These are phyloP conservation scores for Dipodascus albidus DNA, from an alignment of 805 yeast genomes.

Conservation along the genomic window DNA sequence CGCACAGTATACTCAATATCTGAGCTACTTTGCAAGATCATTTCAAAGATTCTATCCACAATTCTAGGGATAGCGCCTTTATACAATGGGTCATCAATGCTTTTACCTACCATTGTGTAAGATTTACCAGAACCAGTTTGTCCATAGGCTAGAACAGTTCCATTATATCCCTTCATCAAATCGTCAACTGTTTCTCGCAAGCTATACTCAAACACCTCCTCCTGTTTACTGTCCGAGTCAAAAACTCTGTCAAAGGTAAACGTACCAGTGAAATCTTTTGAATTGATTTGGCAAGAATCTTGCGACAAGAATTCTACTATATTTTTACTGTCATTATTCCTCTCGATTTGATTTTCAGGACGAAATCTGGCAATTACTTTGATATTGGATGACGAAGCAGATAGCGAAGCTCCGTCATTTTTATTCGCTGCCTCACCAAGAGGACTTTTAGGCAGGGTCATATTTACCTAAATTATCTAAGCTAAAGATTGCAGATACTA, in stretches of 20 bases:
- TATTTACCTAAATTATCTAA: neutral
- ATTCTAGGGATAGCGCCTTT: constrained; percentile 68
- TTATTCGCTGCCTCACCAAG: neutral
- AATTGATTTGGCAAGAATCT: constrained; percentile 18
- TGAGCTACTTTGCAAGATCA: constrained; percentile 34
- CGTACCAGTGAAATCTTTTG: constrained; percentile 17
- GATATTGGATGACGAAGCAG: constrained; percentile 26
- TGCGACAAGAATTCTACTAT: constrained; percentile 18
- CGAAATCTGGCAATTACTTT: constrained; percentile 66
- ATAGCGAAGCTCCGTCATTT: neutral
- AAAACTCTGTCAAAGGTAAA: constrained; percentile 64
- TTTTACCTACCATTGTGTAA: constrained; percentile 61
- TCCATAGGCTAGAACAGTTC: constrained; percentile 69
- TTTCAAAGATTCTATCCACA: constrained; percentile 50
- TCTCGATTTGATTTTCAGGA: constrained; percentile 37
- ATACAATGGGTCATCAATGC: constrained; percentile 24
- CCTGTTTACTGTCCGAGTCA: constrained; percentile 38
- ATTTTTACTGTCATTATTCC: constrained; percentile 10
- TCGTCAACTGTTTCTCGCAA: constrained; percentile 56
- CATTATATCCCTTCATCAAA: constrained; percentile 63
- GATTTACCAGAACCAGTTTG: constrained; percentile 74
- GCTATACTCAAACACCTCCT: constrained; percentile 46
- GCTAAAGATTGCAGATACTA: neutral
- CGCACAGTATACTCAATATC: constrained; percentile 55
- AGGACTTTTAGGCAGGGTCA: neutral